A percentile compares a stretch with the other conserved stretches of the same genome.
Conservation (phyloP, 1,284 basidiomycete species). For the Afroboletus lepidellus region DNA sequence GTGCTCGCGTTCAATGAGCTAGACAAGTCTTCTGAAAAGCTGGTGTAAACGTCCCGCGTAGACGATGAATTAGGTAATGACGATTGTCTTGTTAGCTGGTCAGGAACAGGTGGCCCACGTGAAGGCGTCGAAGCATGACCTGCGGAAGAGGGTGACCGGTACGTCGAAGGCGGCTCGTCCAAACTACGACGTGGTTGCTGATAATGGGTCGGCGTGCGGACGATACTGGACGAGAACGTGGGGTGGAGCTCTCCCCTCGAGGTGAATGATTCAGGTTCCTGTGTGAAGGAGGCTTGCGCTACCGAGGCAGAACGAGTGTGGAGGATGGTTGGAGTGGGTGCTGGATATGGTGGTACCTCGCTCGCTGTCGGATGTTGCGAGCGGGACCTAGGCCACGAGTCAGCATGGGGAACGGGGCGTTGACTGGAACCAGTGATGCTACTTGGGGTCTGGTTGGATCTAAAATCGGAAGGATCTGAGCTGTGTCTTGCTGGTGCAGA, state of each 20-base stretch:
- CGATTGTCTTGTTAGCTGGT: slow-evolving; percentile 26
- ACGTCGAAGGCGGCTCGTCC: slow-evolving; percentile 15
- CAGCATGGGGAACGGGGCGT: slow-evolving; percentile 15
- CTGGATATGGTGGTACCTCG: slow-evolving; percentile 31
- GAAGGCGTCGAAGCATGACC: slow-evolving; percentile 17
- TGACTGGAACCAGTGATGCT: slow-evolving; percentile 15
- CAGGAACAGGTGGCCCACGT: slow-evolving; percentile 17
- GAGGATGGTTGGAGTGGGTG: slow-evolving; percentile 28
- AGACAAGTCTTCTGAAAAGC: slow-evolving; percentile 54
- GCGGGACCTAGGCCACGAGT: slow-evolving; percentile 21
- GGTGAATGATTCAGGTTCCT: slow-evolving; percentile 42
- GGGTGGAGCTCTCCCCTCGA: slow-evolving; percentile 51
- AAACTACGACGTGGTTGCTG: slow-evolving; percentile 23
- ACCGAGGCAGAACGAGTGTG: slow-evolving; percentile 18
- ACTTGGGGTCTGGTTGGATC: slow-evolving; percentile 9
- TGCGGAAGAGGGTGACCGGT: slow-evolving; percentile 29
- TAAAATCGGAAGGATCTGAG: slow-evolving; percentile 24
- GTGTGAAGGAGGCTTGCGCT: slow-evolving; percentile 21
- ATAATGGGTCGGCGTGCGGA: slow-evolving; percentile 53
- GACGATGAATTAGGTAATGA: slow-evolving; percentile 29
- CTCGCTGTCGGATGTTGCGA: slow-evolving; percentile 19
- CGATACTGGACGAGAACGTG: slow-evolving; percentile 63
- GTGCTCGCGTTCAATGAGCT: slow-evolving; percentile 47
- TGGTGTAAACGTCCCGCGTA: slow-evolving; percentile 31
- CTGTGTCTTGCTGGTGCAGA: slow-evolving; percentile 24